Percentiles rank a stretch among this genome's conserved stretches.
Conservation (phyloP, 345 rosid genomes). For the Eucalyptus marginata region DNA sequence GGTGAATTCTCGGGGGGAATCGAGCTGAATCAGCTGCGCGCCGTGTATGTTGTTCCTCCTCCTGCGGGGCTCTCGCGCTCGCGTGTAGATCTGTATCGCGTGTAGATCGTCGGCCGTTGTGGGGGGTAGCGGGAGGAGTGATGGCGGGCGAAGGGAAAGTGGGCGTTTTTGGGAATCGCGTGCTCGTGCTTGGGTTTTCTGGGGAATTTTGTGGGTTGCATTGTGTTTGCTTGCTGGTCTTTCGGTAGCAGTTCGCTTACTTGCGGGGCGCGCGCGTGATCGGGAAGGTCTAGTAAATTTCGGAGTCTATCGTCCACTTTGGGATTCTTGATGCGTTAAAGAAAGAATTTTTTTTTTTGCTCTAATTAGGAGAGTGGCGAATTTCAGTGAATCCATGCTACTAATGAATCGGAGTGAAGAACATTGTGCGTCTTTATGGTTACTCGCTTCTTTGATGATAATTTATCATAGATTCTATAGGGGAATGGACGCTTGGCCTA, state of each 20-base stretch:
- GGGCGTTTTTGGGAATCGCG: background rate
- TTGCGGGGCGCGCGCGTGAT: background rate
- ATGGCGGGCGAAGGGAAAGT: background rate
- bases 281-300: background rate
- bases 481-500: background rate
- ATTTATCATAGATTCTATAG: background rate
- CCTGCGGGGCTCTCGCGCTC: background rate
- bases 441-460: background rate
- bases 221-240: background rate
- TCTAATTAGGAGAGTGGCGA: background rate
- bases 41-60: background rate
- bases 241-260: background rate
- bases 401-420: background rate
- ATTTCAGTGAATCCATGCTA: background rate
- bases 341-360: background rate
- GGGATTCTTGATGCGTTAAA: background rate
- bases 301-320: background rate
- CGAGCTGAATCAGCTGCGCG: background rate
- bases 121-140: background rate
- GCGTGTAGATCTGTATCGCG: background rate
- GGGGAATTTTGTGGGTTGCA: background rate
- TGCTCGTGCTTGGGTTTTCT: background rate
- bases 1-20: background rate
- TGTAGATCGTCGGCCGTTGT: background rate
- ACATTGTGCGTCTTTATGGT: background rate